Conservation (phyloP, 805 yeast genomes). For the Cyberlindnera samutprakarnensis region DNA sequence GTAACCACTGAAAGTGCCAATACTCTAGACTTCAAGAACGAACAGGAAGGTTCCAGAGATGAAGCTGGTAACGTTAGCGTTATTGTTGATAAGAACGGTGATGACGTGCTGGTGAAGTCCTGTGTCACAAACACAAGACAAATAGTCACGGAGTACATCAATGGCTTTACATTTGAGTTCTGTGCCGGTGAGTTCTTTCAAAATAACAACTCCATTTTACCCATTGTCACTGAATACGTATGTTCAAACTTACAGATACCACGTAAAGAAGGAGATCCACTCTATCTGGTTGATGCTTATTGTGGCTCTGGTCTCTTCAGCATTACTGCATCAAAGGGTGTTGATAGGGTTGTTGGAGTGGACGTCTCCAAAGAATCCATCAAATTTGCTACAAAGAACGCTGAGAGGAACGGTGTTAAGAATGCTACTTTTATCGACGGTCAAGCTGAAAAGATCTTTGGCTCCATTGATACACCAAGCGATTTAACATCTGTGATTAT, state of each 20-base stretch:
- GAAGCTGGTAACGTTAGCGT: constrained; percentile 29
- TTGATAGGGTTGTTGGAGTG: constrained; percentile 85
- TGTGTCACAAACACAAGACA: constrained; percentile 76
- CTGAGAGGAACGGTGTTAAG: constrained; percentile 60
- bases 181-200: constrained; percentile 96
- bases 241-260: constrained; percentile 53
- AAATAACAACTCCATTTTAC: constrained; percentile 87
- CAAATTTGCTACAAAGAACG: constrained; percentile 78
- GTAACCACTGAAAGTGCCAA: constrained; percentile 19
- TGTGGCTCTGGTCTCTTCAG: constrained; percentile 95
- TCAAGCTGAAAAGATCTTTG: constrained; percentile 86
- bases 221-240: constrained; percentile 76
- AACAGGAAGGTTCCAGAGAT: constrained; percentile 39
- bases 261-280: constrained; percentile 35
- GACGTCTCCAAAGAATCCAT: constrained; percentile 91
- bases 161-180: constrained; percentile 75
- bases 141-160: constrained; percentile 68
- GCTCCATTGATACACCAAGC: constrained; percentile 65
- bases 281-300: constrained; percentile 85
- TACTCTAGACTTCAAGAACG: constrained; percentile 26
- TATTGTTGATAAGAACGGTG: constrained; percentile 21
- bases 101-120: constrained; percentile 42
- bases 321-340: constrained; percentile 74
- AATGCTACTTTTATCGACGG: constrained; percentile 87
- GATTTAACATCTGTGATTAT: constrained; percentile 80